These are phyloP conservation scores for Clitopilus hobsonii DNA, from an alignment of 768 basidiomycete genomes.

Conservation along the genomic window DNA sequence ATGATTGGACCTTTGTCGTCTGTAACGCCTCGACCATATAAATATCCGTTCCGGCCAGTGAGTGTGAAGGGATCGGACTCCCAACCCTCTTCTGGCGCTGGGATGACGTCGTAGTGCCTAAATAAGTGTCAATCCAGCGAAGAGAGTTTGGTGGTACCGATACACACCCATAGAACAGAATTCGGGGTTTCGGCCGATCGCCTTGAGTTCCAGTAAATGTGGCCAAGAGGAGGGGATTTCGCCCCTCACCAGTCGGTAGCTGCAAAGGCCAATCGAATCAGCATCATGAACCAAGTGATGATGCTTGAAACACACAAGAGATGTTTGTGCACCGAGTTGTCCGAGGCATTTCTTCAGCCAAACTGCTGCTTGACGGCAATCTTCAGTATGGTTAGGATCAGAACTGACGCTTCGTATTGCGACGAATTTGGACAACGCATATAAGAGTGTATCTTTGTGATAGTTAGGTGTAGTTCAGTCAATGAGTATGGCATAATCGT, in stretches of 20 bases:
- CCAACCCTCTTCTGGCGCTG: conserved; percentile 75
- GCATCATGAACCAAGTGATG: not conserved
- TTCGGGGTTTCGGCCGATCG: conserved; percentile 56
- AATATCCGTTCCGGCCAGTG: conserved; percentile 79
- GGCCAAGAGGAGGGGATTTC: conserved; percentile 86
- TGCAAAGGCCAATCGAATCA: conserved; percentile 21
- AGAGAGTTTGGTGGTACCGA: too few species aligned
- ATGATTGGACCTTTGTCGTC: conserved; percentile 97
- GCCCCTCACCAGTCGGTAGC: conserved; percentile 73
- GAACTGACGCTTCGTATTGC: conserved; percentile 85
- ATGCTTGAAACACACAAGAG: conserved; percentile 46
- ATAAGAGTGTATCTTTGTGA: conserved; percentile 62
- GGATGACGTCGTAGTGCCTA: conserved; percentile 96
- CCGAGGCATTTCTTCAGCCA: conserved; percentile 86
- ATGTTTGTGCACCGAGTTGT: conserved; percentile 82
- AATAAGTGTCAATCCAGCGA: not conserved
- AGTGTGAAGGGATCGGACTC: conserved; percentile 78
- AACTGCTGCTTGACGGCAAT: conserved; percentile 91
- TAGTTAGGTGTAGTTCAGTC: too few species aligned
- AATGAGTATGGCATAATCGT: too few species aligned
- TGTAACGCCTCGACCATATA: conserved; percentile 87
- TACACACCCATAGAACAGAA: conserved; percentile 86
- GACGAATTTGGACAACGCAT: conserved; percentile 80
- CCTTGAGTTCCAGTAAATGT: conserved; percentile 74
- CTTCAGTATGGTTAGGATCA: conserved; percentile 61